Conservation (phyloP, 805 yeast species). For the Kazachstania martiniae region DNA sequence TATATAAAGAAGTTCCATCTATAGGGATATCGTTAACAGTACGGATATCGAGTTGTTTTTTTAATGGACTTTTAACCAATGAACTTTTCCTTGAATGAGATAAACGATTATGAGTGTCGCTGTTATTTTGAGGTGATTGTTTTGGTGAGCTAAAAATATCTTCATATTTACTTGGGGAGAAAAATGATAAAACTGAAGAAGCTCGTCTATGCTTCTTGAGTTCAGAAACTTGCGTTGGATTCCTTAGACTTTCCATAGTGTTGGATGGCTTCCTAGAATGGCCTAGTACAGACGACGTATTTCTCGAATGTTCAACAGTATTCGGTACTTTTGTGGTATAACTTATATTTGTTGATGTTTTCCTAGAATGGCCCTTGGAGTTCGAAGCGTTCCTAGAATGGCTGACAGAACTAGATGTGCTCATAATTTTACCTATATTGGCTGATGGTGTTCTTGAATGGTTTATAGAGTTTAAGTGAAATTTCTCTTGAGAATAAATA, state of each 20-base stretch:
- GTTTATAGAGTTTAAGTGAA: background rate
- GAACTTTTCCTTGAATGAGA: slow-evolving; percentile 8
- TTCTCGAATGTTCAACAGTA: too few relatives aligned
- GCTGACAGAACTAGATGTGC: slow-evolving; percentile 2
- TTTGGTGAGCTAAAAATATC: slow-evolving; percentile 2
- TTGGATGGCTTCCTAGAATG: slow-evolving; percentile 3
- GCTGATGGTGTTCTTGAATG: slow-evolving; percentile 19
- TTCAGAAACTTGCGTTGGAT: slow-evolving; percentile 6
- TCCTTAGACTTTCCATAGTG: background rate
- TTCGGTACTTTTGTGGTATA: too few relatives aligned
- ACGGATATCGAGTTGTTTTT: background rate
- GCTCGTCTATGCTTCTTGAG: slow-evolving; percentile 42
- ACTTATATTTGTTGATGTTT: too few relatives aligned
- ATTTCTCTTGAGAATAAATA: too few relatives aligned
- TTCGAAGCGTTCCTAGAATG: too few relatives aligned
- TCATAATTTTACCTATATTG: background rate
- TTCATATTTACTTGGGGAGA: slow-evolving; percentile 23
- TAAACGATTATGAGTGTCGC: slow-evolving; percentile 1
- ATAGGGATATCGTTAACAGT: background rate
- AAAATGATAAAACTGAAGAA: slow-evolving; percentile 48
- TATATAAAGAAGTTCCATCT: too few relatives aligned
- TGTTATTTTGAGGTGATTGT: slow-evolving; percentile 1
- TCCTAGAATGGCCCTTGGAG: too few relatives aligned
- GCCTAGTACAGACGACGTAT: background rate
- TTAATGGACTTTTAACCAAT: slow-evolving; percentile 4